A percentile compares a stretch with the other conserved stretches of the same genome.
Evolutionary conservation across 441 rosid species (phyloP).

Genomic region (Heliophila coronopifolia): DNA sequence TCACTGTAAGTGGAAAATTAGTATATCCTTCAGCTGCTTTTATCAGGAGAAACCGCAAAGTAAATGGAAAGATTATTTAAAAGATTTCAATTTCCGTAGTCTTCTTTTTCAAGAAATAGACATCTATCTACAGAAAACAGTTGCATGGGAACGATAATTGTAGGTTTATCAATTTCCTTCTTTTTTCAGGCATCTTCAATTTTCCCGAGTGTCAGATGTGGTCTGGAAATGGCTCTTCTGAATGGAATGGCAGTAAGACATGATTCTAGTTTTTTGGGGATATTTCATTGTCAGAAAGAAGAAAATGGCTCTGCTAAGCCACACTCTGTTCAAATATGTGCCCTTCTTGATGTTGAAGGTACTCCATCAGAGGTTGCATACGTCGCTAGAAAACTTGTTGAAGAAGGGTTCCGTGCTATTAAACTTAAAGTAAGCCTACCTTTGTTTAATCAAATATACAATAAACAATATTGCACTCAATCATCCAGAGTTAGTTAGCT

Average conservation of each 20-base stretch:
- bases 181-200: constrained; percentile 58
- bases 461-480: constrained; percentile 15
- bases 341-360: constrained; percentile 75
- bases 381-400: constrained; percentile 59
- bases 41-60: constrained; percentile 14
- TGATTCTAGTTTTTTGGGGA: constrained; percentile 47
- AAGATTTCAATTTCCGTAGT: background rate
- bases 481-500: constrained; percentile 11
- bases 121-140: background rate
- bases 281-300: constrained; percentile 38
- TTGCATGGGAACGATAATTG: constrained; percentile 1
- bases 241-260: constrained; percentile 60
- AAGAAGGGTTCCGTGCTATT: constrained; percentile 76
- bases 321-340: constrained; percentile 60
- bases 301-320: constrained; percentile 38
- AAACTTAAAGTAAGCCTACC: constrained; percentile 75
- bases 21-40: constrained; percentile 4
- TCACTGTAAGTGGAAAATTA: constrained; percentile 42
- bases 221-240: constrained; percentile 91
- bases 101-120: constrained; percentile 3
- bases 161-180: constrained; percentile 12
- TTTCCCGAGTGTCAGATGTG: constrained; percentile 90
- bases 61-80: background rate
- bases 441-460: constrained; percentile 8
- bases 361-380: constrained; percentile 66